Conservation (phyloP, 2,329 filamentous ascomycete genomes). For the Dactylellina sp. region DNA sequence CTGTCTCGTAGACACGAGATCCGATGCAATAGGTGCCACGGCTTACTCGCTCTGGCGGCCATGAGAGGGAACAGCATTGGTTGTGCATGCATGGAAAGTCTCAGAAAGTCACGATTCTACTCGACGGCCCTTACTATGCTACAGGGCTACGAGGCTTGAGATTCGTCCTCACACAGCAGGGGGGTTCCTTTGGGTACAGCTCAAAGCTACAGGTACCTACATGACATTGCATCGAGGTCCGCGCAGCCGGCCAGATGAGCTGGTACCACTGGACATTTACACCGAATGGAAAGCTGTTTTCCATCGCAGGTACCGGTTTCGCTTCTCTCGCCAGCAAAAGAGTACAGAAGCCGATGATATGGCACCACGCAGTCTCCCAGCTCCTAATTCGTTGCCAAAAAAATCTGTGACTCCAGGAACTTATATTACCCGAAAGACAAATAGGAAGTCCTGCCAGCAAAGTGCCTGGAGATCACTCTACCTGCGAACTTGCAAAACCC, state of each 20-base stretch:
- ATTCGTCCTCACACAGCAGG: constrained; percentile 8
- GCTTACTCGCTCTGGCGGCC: constrained; percentile 26
- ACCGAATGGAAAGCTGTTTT: not conserved
- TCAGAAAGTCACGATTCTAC: constrained; percentile 54
- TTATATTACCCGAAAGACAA: constrained; percentile 54
- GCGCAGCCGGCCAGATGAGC: constrained; percentile 45
- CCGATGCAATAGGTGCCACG: constrained; percentile 56
- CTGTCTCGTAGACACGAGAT: constrained; percentile 49
- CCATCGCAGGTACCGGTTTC: constrained; percentile 11
- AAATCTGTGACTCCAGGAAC: constrained; percentile 15
- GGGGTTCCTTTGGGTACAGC: constrained; percentile 32
- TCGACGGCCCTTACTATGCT: constrained; percentile 25
- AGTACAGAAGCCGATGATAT: constrained; percentile 1
- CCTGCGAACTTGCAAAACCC: too few species aligned
- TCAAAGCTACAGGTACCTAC: constrained; percentile 54
- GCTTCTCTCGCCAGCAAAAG: constrained; percentile 4
- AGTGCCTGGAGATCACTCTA: constrained; percentile 27
- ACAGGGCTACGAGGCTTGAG: constrained; percentile 10
- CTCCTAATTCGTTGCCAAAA: too few species aligned
- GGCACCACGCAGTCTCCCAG: too few species aligned
- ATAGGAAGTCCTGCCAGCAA: constrained; percentile 44
- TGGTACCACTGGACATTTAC: constrained; percentile 45
- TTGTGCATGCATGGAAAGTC: constrained; percentile 54
- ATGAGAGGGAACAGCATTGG: constrained; percentile 26
- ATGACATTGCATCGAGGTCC: constrained; percentile 49